Evolutionary conservation across 2,329 filamentous ascomycete genomes (phyloP), one percentile per base, ranked within the genome.

Genomic region (Dactylellina sp.): DNA sequence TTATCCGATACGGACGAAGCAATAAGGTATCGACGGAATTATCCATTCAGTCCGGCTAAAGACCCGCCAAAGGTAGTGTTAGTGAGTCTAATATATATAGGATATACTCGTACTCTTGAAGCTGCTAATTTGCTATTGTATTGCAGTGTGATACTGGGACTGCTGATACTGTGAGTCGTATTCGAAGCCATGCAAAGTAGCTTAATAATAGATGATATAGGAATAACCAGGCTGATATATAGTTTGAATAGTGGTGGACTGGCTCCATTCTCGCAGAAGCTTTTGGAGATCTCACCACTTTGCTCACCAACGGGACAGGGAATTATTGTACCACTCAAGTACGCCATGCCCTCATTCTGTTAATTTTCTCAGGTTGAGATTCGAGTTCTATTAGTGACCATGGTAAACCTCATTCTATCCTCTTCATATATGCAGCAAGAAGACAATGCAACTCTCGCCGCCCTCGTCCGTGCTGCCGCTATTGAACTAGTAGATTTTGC

Each of bases 391-490:
- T n/a, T n/a, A n/a, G n/a, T n/a, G n/a, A n/a, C n/a, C n/a, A n/a
- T n/a, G n/a, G n/a, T n/a, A n/a, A n/a, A n/a, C n/a, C n/a, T n/a
- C n/a, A n/a, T n/a, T n/a, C n/a, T n/a, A n/a, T n/a, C n/a, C n/a
- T n/a, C n/a, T 20, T 20, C 35, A 40, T 22, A 7, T 18, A 14
- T 56, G 12, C 89, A 89, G 0, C 89, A 91, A 79, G 90, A 92
- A 80, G 89, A 92, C 79, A 91, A 89, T 77, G 89, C 89, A 0
- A 86, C 86, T 0, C 84, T 91, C 0, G 88, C 89, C 77, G 89
- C 86, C 3, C 81, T 92, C 25, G 80, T 91, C 18, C 85, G 89
- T 11, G 85, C 85, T 1, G 85, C 87, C 0, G 80, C 85, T 20
- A 82, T 83, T 75, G 84, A 85, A 1, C 78, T 87, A 2, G 85